Evolutionary conservation across 1,284 basidiomycete species (phyloP).

Genomic region (Inonotus obliquus): DNA sequence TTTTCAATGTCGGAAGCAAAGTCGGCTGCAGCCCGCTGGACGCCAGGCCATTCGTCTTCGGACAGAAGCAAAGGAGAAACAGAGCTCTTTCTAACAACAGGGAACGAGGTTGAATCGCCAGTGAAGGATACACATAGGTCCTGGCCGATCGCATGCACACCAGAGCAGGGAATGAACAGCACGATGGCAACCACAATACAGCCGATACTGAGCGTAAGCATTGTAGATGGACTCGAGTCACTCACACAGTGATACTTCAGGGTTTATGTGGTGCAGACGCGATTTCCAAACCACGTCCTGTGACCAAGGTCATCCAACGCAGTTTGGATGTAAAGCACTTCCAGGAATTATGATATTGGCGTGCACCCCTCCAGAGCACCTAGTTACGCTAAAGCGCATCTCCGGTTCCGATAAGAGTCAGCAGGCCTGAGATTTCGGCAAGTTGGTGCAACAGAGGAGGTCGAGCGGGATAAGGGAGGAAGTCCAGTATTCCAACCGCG

Average conservation of each 20-base stretch:
- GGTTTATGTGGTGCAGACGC: background rate
- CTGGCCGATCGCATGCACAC: constrained; percentile 31
- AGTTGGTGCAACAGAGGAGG: background rate
- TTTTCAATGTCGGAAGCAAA: constrained; percentile 58
- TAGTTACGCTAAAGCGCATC: background rate
- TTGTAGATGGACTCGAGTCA: background rate
- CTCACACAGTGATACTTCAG: background rate
- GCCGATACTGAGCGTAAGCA: background rate
- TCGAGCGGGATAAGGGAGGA: background rate
- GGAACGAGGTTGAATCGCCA: constrained; percentile 29
- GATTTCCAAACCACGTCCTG: background rate
- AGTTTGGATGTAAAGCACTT: too few relatives aligned
- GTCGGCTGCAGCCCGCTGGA: constrained; percentile 57
- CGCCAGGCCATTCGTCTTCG: constrained; percentile 57
- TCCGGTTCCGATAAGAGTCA: background rate
- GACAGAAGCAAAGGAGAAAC: constrained; percentile 49
- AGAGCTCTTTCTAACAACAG: constrained; percentile 40
- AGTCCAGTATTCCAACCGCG: background rate
- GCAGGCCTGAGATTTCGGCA: background rate
- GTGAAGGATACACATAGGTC: constrained; percentile 30
- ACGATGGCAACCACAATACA: background rate
- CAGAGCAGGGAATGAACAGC: background rate
- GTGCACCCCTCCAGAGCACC: background rate
- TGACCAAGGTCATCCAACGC: background rate
- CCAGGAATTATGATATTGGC: too few relatives aligned